Evolutionary conservation across 129 eudicot genomes (phyloP).

Genomic region (Arctium minus): DNA sequence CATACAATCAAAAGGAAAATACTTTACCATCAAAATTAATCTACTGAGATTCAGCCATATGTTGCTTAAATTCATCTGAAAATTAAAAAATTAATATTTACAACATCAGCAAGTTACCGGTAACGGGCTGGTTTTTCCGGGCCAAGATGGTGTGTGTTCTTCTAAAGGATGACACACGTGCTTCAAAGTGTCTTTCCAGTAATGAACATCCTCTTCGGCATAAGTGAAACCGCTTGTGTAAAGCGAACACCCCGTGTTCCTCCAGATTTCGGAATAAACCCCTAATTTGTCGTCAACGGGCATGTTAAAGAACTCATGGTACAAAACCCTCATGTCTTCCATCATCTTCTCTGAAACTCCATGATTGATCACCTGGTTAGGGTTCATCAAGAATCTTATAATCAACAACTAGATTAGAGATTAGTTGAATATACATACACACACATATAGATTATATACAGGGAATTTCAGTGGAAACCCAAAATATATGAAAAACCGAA

Average conservation of each 20-base stretch:
- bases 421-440: not conserved
- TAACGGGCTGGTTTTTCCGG: conserved; percentile 42
- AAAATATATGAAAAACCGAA: no score
- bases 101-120: conserved; percentile 12
- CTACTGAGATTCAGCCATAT: not conserved
- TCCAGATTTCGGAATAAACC: conserved; percentile 21
- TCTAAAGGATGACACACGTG: conserved; percentile 41
- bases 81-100: no score
- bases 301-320: conserved; percentile 43
- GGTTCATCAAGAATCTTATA: not conserved
- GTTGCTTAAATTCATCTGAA: no score
- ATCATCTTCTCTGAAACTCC: conserved; percentile 32
- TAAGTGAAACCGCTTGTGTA: conserved; percentile 33
- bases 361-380: conserved; percentile 35
- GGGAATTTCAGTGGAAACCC: no score
- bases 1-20: not conserved
- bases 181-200: conserved; percentile 45
- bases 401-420: not conserved
- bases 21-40: not conserved
- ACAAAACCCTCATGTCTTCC: conserved; percentile 31
- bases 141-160: conserved; percentile 32
- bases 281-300: conserved; percentile 32
- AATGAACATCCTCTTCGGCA: conserved; percentile 30
- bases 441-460: no score
- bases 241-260: conserved; percentile 21